Percentiles rank a stretch among this genome's conserved stretches.
phyloP scores from a whole-genome alignment of 2,329 filamentous ascomycete genomes.

The Colletotrichum noveboracense region DNA sequence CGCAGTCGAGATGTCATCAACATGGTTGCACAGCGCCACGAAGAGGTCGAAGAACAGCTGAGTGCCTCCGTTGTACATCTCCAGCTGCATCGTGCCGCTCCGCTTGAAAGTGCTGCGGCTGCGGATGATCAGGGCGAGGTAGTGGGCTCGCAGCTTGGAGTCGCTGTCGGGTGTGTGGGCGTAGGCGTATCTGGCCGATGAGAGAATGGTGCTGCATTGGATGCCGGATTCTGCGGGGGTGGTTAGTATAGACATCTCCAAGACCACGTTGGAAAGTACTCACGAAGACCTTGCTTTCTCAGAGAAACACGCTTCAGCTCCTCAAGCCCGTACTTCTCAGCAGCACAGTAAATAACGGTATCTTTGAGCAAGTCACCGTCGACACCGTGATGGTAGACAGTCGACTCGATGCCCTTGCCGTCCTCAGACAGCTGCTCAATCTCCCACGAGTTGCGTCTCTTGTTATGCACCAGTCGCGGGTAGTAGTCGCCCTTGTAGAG shows the following conservation, averaged over 20 bases:
- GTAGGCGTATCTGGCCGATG: slow-evolving; percentile 89
- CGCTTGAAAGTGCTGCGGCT: slow-evolving; percentile 88
- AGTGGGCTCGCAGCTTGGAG: slow-evolving; percentile 90
- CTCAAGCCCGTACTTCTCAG: slow-evolving; percentile 81
- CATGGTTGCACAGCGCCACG: slow-evolving; percentile 90
- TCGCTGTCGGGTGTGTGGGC: slow-evolving; percentile 87
- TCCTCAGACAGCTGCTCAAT: slow-evolving; percentile 68
- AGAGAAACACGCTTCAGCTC: slow-evolving; percentile 85
- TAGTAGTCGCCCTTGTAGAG: slow-evolving; percentile 96
- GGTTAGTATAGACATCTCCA: background rate
- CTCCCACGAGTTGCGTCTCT: slow-evolving; percentile 80
- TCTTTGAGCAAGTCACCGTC: slow-evolving; percentile 81
- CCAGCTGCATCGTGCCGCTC: slow-evolving; percentile 93
- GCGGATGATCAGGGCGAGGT: slow-evolving; percentile 89
- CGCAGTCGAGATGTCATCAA: slow-evolving; percentile 70
- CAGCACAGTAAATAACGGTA: slow-evolving; percentile 89
- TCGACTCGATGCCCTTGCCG: slow-evolving; percentile 61
- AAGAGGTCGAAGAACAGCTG: slow-evolving; percentile 93
- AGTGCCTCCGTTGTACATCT: slow-evolving; percentile 86
- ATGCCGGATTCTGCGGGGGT: slow-evolving; percentile 69
- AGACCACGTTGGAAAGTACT: slow-evolving; percentile 33
- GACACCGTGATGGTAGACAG: slow-evolving; percentile 69
- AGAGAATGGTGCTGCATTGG: slow-evolving; percentile 82
- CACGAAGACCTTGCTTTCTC: slow-evolving; percentile 86
- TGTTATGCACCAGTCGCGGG: slow-evolving; percentile 82